Percentiles rank a stretch among this genome's conserved stretches.
These are phyloP conservation scores for Apiospora arundinis DNA, from an alignment of 2,329 filamentous ascomycete genomes.

Conservation along the genomic window DNA sequence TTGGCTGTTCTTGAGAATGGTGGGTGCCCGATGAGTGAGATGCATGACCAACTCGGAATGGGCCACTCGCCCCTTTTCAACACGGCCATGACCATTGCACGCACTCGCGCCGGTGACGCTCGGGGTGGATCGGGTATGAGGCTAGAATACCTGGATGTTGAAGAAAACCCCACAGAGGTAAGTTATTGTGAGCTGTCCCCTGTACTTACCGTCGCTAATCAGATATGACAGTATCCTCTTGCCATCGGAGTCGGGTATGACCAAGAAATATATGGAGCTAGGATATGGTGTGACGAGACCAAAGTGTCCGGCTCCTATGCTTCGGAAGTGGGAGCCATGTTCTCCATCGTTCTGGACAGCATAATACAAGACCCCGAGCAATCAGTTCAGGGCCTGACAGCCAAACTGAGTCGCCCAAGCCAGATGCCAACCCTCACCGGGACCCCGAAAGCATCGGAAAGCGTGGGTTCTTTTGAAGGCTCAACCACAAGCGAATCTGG, in stretches of 20 bases:
- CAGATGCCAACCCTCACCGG: background rate
- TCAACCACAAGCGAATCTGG: background rate
- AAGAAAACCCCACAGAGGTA: background rate
- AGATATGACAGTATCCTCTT: background rate
- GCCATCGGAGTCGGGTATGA: background rate
- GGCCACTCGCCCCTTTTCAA: slow-evolving; percentile 11
- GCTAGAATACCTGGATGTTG: background rate
- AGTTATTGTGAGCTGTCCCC: background rate
- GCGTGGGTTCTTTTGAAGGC: background rate
- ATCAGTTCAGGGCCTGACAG: background rate
- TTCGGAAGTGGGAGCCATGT: background rate
- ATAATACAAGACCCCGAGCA: background rate
- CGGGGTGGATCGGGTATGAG: background rate
- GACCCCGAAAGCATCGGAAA: background rate
- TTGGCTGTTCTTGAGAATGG: background rate
- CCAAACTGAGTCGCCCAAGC: background rate
- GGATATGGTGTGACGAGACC: background rate
- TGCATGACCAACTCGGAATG: background rate
- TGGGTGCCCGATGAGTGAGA: background rate
- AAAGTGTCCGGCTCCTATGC: background rate
- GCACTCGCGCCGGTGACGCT: background rate
- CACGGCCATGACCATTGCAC: slow-evolving; percentile 8
- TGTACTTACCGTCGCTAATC: background rate
- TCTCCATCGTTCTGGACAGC: background rate
- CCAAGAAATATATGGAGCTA: background rate